Conservation (phyloP, 257 asterid species). For the Nicotiana paniculata region DNA sequence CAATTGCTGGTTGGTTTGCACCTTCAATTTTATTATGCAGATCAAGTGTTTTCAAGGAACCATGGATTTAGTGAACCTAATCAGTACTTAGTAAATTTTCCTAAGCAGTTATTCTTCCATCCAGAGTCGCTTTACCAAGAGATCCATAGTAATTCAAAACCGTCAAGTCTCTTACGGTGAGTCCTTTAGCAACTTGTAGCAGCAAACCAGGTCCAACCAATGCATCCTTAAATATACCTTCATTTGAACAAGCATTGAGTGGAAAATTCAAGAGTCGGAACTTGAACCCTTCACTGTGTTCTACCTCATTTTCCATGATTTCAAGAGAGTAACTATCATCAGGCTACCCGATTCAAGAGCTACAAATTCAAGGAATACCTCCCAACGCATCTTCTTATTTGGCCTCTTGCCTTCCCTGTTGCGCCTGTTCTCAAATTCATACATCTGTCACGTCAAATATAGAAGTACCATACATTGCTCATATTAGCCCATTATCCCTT, state of each 20-base stretch:
- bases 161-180: not conserved
- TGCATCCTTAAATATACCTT: not conserved
- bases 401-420: not conserved
- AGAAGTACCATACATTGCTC: not conserved
- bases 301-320: not conserved
- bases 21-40: slow-evolving; percentile 59
- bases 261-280: not conserved
- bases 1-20: slow-evolving; percentile 54
- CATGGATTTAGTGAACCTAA: slow-evolving; percentile 76
- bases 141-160: not conserved
- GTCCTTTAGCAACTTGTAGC: not conserved
- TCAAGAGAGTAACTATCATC: not conserved
- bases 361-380: not conserved
- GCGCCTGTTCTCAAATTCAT: not conserved
- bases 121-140: not conserved
- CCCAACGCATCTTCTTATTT: not conserved
- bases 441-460: not conserved
- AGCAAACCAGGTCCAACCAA: not conserved
- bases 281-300: not conserved
- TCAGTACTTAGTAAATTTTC: slow-evolving; percentile 81
- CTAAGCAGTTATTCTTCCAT: slow-evolving; percentile 56
- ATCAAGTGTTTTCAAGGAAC: slow-evolving; percentile 77
- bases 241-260: not conserved
- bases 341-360: not conserved
- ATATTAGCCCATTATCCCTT: not conserved